phyloP scores from a whole-genome alignment of 108 stramenopile species.

The Nannochloropsis salina region DNA sequence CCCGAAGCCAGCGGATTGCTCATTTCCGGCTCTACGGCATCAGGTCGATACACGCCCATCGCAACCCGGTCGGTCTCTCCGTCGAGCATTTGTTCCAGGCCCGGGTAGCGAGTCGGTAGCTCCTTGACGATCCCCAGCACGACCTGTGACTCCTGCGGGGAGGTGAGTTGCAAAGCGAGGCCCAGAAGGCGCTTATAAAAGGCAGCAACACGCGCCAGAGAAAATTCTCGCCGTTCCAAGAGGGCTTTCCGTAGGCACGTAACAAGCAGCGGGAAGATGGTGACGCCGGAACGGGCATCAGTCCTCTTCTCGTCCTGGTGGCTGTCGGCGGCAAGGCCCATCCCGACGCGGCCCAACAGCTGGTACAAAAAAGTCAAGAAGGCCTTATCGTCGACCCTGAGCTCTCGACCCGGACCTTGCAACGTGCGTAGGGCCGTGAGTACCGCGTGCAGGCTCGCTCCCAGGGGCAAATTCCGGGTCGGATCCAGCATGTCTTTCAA shows the following conservation, averaged over 20 bases:
- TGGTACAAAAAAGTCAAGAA: conserved; percentile 15
- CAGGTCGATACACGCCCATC: conserved; percentile 31
- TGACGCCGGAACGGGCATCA: not conserved
- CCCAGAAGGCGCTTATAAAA: conserved; percentile 44
- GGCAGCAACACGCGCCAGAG: conserved; percentile 39
- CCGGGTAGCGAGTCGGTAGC: conserved; percentile 40
- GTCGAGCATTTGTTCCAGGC: conserved; percentile 40
- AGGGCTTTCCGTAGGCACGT: conserved; percentile 40
- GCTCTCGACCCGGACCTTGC: conserved; percentile 52
- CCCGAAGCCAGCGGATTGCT: conserved; percentile 44
- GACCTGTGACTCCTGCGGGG: not conserved
- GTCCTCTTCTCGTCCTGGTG: not conserved
- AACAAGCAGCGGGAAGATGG: conserved; percentile 30
- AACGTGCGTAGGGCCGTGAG: conserved; percentile 50
- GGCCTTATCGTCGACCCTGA: conserved; percentile 39
- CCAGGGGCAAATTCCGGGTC: conserved; percentile 28
- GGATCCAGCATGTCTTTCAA: conserved; percentile 34
- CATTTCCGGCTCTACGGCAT: conserved; percentile 37
- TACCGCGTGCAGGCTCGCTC: conserved; percentile 42
- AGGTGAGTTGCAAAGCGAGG: conserved; percentile 35
- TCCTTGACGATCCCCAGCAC: conserved; percentile 37
- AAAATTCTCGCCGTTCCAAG: conserved; percentile 44
- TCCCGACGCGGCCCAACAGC: not conserved
- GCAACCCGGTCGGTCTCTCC: conserved; percentile 48
- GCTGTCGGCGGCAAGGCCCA: not conserved